These are phyloP conservation scores for Mycena leptocephala DNA, from an alignment of 768 basidiomycete genomes.

Conservation along the genomic window DNA sequence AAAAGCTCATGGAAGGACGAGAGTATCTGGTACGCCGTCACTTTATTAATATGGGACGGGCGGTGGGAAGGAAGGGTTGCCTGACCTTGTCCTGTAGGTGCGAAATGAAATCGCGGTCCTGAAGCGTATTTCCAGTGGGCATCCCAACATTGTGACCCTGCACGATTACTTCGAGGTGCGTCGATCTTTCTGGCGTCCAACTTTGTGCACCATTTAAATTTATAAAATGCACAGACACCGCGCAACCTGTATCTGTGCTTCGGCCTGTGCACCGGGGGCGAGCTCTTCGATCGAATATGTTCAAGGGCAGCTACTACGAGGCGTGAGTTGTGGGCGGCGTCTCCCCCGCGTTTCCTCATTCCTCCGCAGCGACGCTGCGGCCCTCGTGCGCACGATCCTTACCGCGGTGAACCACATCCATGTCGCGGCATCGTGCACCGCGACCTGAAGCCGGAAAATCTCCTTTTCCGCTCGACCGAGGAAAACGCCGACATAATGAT, in stretches of 20 bases:
- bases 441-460: constrained; percentile 98
- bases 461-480: constrained; percentile 90
- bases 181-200: constrained; percentile 20
- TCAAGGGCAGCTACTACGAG: constrained; percentile 96
- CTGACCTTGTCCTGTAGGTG: constrained; percentile 65
- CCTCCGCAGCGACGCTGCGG: constrained; percentile 84
- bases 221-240: constrained; percentile 69
- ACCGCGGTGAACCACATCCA: constrained; percentile 94
- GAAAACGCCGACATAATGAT: constrained; percentile 97
- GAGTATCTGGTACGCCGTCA: constrained; percentile 89
- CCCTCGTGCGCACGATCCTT: constrained; percentile 89
- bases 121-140: constrained; percentile 92
- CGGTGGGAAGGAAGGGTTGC: too few relatives aligned
- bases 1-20: constrained; percentile 96
- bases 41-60: background rate
- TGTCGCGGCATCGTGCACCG: constrained; percentile 92
- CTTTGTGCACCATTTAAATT: constrained; percentile 9
- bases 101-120: constrained; percentile 97
- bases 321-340: constrained; percentile 65
- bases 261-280: constrained; percentile 97
- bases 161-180: constrained; percentile 96
- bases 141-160: constrained; percentile 91
- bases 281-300: constrained; percentile 99
- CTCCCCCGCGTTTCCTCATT: constrained; percentile 7
- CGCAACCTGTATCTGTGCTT: constrained; percentile 96